Evolutionary conservation across 345 rosid species (phyloP).

Genomic region (Gossypium ekmanianum): DNA sequence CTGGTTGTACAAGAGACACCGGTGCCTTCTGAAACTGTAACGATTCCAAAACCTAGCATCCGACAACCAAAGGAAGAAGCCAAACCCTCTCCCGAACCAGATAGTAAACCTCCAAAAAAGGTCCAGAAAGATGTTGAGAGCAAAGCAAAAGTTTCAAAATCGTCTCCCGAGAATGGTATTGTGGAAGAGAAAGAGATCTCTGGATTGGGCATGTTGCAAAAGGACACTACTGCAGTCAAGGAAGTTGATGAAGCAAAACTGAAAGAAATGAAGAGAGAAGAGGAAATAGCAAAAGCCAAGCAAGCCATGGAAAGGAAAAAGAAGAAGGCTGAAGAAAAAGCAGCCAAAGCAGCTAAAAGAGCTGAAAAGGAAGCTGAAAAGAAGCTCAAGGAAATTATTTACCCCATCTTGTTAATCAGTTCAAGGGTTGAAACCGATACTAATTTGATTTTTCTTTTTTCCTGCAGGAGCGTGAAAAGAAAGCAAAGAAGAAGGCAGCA

Average conservation of each 20-base stretch:
- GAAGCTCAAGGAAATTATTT: conserved; percentile 69
- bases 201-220: conserved; percentile 36
- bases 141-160: conserved; percentile 39
- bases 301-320: conserved; percentile 95
- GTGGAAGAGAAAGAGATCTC: conserved; percentile 34
- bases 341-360: conserved; percentile 79
- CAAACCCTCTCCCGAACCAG: conserved; percentile 45
- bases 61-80: conserved; percentile 61
- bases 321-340: conserved; percentile 84
- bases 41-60: conserved; percentile 42
- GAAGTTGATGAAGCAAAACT: conserved; percentile 58
- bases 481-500: conserved; percentile 69
- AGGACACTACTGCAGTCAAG: conserved; percentile 24
- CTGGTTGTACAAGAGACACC: conserved; percentile 40
- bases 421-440: conserved; percentile 11
- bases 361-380: conserved; percentile 96
- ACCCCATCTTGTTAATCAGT: neutral
- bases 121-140: conserved; percentile 40
- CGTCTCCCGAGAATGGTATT: conserved; percentile 31
- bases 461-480: conserved; percentile 86
- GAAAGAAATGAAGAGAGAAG: conserved; percentile 88
- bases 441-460: neutral
- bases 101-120: conserved; percentile 32
- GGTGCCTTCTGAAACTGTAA: conserved; percentile 33
- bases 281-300: conserved; percentile 86